These are phyloP conservation scores for Parathielavia appendiculata DNA, from an alignment of 495 filamentous ascomycete genomes.

Conservation along the genomic window DNA sequence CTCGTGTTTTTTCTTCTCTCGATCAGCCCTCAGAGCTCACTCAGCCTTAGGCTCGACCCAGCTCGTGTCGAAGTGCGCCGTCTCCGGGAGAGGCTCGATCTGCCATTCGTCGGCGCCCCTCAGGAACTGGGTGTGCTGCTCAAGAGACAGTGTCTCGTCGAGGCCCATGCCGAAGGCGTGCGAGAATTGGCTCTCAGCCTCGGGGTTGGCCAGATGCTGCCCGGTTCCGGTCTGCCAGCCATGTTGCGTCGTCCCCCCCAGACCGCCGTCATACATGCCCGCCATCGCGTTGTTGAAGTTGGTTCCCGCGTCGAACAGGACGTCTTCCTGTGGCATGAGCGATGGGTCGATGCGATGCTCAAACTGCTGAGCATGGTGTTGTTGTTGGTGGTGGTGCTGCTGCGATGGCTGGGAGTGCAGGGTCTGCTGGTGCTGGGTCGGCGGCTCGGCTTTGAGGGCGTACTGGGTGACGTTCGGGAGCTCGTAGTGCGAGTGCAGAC, in stretches of 20 bases:
- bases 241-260: constrained; percentile 10
- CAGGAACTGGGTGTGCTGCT: constrained; percentile 23
- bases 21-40: constrained; percentile 4
- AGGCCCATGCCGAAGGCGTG: constrained; percentile 18
- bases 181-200: constrained; percentile 22
- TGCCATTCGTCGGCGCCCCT: constrained; percentile 28
- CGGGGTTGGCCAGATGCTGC: constrained; percentile 19
- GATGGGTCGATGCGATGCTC: constrained; percentile 33
- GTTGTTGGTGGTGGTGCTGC: constrained; percentile 5
- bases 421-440: not conserved
- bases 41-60: constrained; percentile 24
- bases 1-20: not conserved
- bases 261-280: constrained; percentile 12
- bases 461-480: constrained; percentile 15
- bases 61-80: constrained; percentile 24
- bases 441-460: constrained; percentile 11
- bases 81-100: constrained; percentile 30
- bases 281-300: constrained; percentile 17
- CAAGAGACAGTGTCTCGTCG: constrained; percentile 25
- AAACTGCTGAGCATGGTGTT: constrained; percentile 13
- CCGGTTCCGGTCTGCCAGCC: constrained; percentile 10
- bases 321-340: constrained; percentile 19
- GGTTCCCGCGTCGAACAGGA: constrained; percentile 16
- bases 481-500: constrained; percentile 22
- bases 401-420: constrained; percentile 18